These are phyloP conservation scores for Tetrahymena malaccensis DNA, from an alignment of 73 alveolate species.

Conservation along the genomic window DNA sequence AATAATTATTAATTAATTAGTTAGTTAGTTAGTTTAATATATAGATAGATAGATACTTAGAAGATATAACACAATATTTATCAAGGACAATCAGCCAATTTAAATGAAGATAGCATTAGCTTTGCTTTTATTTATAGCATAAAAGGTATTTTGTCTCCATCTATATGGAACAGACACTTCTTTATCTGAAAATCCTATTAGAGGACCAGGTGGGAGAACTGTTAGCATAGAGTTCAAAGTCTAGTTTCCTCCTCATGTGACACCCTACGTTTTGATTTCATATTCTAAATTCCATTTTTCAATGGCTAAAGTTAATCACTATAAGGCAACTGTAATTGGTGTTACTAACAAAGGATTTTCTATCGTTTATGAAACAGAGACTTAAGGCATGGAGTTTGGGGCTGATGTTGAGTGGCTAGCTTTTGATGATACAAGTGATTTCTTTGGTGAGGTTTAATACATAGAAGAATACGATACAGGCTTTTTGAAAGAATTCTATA, in stretches of 20 bases:
- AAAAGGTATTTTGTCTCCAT: background rate
- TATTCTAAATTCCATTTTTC: background rate
- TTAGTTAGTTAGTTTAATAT: too few species aligned
- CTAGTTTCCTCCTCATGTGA: background rate
- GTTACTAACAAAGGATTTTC: background rate
- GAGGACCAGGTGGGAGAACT: background rate
- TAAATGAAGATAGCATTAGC: background rate
- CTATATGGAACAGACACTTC: background rate
- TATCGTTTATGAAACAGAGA: background rate
- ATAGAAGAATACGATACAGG: background rate
- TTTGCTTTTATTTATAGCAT: background rate
- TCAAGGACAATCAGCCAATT: background rate
- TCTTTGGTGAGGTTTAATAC: background rate
- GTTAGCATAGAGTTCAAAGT: background rate
- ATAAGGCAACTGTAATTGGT: background rate
- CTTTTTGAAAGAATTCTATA: background rate
- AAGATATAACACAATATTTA: too few species aligned
- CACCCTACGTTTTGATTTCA: background rate
- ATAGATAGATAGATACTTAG: too few species aligned
- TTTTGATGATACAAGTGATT: background rate
- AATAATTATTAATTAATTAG: too few species aligned
- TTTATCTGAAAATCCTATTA: background rate
- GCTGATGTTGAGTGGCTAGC: background rate
- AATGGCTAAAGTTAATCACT: background rate
- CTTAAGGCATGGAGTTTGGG: background rate